Percentiles rank a stretch among this genome's conserved stretches.
Conservation (phyloP, 176 grass and related monocot genomes). For the Oryza nivara region DNA sequence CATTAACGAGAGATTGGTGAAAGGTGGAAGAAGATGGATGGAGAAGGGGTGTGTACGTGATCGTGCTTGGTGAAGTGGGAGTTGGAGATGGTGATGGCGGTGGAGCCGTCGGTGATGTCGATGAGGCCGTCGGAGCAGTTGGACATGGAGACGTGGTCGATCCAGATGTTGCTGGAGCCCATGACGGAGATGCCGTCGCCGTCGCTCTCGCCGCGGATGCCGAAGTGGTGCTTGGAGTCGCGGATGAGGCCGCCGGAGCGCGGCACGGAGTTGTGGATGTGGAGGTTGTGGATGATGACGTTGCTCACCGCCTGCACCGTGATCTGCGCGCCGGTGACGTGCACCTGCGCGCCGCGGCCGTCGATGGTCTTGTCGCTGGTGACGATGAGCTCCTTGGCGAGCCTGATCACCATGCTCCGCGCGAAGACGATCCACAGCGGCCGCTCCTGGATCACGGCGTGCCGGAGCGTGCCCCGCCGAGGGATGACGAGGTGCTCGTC, state of each 20-base stretch:
- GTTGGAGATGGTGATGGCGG: slow-evolving; percentile 83
- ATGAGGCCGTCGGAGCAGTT: slow-evolving; percentile 74
- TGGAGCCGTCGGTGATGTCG: slow-evolving; percentile 69
- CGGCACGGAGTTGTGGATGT: slow-evolving; percentile 54
- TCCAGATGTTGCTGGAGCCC: slow-evolving; percentile 61
- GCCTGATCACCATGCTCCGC: slow-evolving; percentile 55
- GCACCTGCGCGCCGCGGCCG: slow-evolving; percentile 72
- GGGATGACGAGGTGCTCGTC: slow-evolving; percentile 53
- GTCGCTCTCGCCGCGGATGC: slow-evolving; percentile 49
- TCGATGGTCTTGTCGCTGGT: slow-evolving; percentile 76
- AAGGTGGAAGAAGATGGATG: neutral
- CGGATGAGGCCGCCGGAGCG: slow-evolving; percentile 62
- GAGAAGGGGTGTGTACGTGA: slow-evolving; percentile 29
- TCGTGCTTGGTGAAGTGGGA: slow-evolving; percentile 78
- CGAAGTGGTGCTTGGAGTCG: slow-evolving; percentile 49
- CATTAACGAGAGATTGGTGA: neutral
- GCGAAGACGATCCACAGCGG: slow-evolving; percentile 80
- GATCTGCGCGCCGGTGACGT: slow-evolving; percentile 64
- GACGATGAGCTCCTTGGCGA: slow-evolving; percentile 65
- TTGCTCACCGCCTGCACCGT: slow-evolving; percentile 60
- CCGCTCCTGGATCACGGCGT: slow-evolving; percentile 52
- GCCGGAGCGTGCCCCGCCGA: slow-evolving; percentile 51
- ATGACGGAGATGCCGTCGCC: slow-evolving; percentile 73
- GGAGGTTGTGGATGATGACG: slow-evolving; percentile 73
- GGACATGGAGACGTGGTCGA: slow-evolving; percentile 77